Evolutionary conservation across 192 early-diverging fungal genomes (phyloP), one percentile per base, ranked within the genome.

Genomic region (Ambispora gerdemannii): DNA sequence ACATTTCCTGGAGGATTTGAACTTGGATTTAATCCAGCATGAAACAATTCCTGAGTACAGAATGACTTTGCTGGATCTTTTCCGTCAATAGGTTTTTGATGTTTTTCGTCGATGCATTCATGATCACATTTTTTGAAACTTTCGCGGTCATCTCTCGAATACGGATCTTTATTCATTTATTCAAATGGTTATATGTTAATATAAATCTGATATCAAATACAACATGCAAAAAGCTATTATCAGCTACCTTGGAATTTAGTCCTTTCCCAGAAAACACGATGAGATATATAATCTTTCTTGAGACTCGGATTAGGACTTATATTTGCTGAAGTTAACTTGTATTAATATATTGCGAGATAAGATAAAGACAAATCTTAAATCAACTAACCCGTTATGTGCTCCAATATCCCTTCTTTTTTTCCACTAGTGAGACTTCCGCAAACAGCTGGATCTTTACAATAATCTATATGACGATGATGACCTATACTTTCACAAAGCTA

Each of bases 401-500:
- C 49, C 15, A 50, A n/a, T n/a, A 27, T 11, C 6, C 27, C 36
- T 62, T 71, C 43, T 4, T 30, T 4, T 53, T 62, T 11, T n/a
- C 24, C 32, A 31, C 33, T 25, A 13, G 28, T 49, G 7, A 27
- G 38, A 6, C 1, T 1, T 56, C 66, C 31, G 4, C 72, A 73
- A 38, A 15, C 28, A 17, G 53, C 36, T 2, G 1, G 7, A 56
- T 50, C 38, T 55, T 67, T 33, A 6, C 72, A 73, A 38, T 67
- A 73, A 43, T 73, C 72, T 8, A 73, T 55, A 47, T 73, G 72
- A 30, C 36, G 25, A 64, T 73, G 72, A 4, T 51, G 49, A 7
- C 64, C 52, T 13, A 36, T n/a, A 11, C 47, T 35, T 50, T 67
- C 38, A 34, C 72, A 73, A 30, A 33, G 38, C 38, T 43, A 43